A percentile compares a stretch with the other conserved stretches of the same genome.
Evolutionary conservation across 108 stramenopile species (phyloP).

Genomic region (Nannochloropsis salina): DNA sequence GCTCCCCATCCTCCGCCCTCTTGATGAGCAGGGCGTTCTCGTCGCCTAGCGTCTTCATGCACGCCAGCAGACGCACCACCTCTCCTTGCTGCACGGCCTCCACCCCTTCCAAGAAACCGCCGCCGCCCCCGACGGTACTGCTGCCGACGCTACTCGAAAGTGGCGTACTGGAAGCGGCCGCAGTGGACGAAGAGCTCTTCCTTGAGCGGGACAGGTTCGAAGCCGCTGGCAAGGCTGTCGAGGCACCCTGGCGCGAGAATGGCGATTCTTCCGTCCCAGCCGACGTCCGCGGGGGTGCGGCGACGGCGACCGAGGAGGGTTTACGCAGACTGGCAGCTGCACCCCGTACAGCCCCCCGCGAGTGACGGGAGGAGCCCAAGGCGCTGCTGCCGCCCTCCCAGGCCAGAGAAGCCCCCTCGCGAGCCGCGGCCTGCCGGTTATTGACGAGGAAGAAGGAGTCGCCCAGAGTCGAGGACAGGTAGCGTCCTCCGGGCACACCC

Average conservation of each 20-base stretch:
- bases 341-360: neutral
- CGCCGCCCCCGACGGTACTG: neutral
- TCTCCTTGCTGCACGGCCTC: slow-evolving; percentile 31
- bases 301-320: too few relatives aligned
- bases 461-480: slow-evolving; percentile 39
- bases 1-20: slow-evolving; percentile 34
- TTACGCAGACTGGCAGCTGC: neutral
- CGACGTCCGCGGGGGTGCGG: neutral
- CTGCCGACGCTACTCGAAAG: neutral
- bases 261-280: neutral
- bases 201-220: neutral
- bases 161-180: neutral
- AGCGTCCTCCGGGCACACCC: neutral
- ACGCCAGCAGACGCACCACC: slow-evolving; percentile 41
- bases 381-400: neutral
- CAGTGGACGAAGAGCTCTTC: neutral
- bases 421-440: slow-evolving; percentile 24
- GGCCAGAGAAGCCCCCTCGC: slow-evolving; percentile 21
- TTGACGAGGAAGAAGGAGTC: slow-evolving; percentile 42
- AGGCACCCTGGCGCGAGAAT: neutral
- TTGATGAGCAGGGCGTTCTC: slow-evolving; percentile 37
- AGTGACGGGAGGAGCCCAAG: neutral
- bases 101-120: slow-evolving; percentile 24
- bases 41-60: slow-evolving; percentile 39
- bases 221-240: neutral